phyloP scores from a whole-genome alignment of 345 rosid genomes.

The Gossypioides kirkii region DNA sequence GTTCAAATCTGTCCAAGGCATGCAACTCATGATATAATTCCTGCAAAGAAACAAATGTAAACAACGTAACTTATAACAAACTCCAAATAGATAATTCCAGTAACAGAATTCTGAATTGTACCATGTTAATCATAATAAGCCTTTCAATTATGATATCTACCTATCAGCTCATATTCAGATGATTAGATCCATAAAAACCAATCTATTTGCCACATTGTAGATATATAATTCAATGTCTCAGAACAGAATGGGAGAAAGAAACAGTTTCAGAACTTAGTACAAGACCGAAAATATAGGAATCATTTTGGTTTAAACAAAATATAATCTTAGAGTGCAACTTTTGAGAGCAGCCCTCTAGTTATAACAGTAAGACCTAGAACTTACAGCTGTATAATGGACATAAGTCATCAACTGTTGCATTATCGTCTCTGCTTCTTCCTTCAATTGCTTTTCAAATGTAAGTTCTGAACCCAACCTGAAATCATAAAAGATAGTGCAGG shows the following conservation, averaged over 20 bases:
- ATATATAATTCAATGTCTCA: not conserved
- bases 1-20: slow-evolving; percentile 96
- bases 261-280: not conserved
- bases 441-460: slow-evolving; percentile 62
- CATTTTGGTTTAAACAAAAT: slow-evolving; percentile 2
- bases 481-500: slow-evolving; percentile 23
- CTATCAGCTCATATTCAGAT: not conserved
- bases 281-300: not conserved
- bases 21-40: slow-evolving; percentile 95
- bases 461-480: slow-evolving; percentile 79
- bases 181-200: not conserved
- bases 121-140: not conserved
- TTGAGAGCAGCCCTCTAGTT: slow-evolving; percentile 5
- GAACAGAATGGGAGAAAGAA: not conserved
- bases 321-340: slow-evolving; percentile 8
- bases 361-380: slow-evolving; percentile 25
- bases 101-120: not conserved
- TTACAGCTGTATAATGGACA: slow-evolving; percentile 88
- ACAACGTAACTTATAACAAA: not conserved
- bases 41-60: slow-evolving; percentile 34
- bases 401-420: slow-evolving; percentile 70
- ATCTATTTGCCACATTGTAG: not conserved
- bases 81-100: not conserved
- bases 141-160: not conserved
- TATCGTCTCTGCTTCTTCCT: slow-evolving; percentile 65